These are phyloP conservation scores for Scolecobasidium constrictum DNA, from an alignment of 2,329 filamentous ascomycete species.

Conservation along the genomic window DNA sequence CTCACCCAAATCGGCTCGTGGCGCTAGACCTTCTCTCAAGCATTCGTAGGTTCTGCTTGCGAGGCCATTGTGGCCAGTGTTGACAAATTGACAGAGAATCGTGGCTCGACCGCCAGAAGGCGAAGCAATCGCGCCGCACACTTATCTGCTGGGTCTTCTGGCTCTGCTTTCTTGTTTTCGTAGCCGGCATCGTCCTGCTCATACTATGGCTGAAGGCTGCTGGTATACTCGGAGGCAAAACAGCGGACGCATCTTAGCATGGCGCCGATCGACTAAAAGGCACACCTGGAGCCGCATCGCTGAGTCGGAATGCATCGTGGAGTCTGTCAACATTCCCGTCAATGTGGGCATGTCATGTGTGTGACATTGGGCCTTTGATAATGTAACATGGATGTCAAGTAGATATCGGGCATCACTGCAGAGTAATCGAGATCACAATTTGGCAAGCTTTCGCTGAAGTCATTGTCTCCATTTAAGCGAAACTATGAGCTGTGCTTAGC, in stretches of 20 bases:
- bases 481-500: too few relatives aligned
- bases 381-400: not conserved
- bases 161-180: constrained; percentile 32
- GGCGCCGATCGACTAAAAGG: too few relatives aligned
- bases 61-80: not conserved
- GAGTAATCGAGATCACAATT: too few relatives aligned
- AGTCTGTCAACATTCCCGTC: not conserved
- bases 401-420: not conserved
- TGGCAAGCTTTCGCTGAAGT: too few relatives aligned
- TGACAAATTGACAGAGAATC: constrained; percentile 28
- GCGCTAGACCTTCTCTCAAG: constrained; percentile 17
- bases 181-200: constrained; percentile 33
- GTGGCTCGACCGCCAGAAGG: constrained; percentile 42
- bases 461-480: too few relatives aligned
- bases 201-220: constrained; percentile 31
- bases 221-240: constrained; percentile 11
- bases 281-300: not conserved
- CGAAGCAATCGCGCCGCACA: constrained; percentile 35
- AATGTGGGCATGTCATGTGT: not conserved
- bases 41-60: constrained; percentile 25
- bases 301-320: not conserved
- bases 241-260: not conserved
- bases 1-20: not conserved
- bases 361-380: not conserved
- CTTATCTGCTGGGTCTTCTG: constrained; percentile 39